Base-by-base conservation (phyloP, 2,329 filamentous ascomycete genomes). In the Phaeosphaeriaceae sp. region DNA sequence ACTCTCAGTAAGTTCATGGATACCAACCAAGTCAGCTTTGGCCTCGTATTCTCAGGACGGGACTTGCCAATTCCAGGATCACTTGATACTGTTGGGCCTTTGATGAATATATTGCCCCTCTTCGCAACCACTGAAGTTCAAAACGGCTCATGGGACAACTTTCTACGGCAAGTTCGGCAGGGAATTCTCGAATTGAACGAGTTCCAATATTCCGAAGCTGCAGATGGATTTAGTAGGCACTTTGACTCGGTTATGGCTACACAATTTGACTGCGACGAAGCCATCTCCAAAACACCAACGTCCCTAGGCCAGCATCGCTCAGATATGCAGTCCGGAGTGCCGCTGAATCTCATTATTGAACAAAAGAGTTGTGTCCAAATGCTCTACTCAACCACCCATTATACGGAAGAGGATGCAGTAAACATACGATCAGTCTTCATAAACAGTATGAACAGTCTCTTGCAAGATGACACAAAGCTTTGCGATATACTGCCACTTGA, bases 41-140 rank as follows among this genome's bases (percentile, higher is more conserved):
- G 75, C 1, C 50, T 57, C 6, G 67, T 73, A 1, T 41, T 77
- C 2, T 68, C 66, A 0, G 74, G 74, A 7, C 67, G 76, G 6
- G 67, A 57, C 23, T 46, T 75, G 3, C 69, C 71, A 1, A 29
- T 77, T 1, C 12, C 43, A 2, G 67, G 67, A 4, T 54, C 63
- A 1, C 48, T 60, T 5, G 54, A 64, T 7, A 60, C 65, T 1
- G 57, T 75, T 5, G 76, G 75, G 0, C 72, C 74, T 1, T 28
- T 73, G 12, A 60, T 76, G 32, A 73, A 74, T 26, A 58, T 48
- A 3, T 39, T 60, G 13, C 59, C 59, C 6, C 35, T 62, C n/a
- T 38, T 40, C 13, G 42, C 56, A 8, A 29, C 38, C 17, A 35
- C 56, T 23, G 46, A 51, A 12, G 20, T n/a, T n/a, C n/a, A 13